phyloP scores from a whole-genome alignment of 306 rosid genomes.

The Vigna trinervia region DNA sequence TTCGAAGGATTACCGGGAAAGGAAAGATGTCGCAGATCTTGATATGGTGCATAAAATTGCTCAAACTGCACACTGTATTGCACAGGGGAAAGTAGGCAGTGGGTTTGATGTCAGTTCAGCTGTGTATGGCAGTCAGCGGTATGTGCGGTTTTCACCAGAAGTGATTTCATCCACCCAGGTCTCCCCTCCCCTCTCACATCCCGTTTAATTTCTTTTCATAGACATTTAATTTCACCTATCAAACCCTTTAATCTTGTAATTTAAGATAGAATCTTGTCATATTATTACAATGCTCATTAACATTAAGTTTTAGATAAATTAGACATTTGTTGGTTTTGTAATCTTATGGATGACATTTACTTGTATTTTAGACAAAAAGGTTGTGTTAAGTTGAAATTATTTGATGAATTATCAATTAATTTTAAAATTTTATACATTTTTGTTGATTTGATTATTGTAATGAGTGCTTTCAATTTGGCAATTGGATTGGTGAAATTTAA shows the following conservation, averaged over 20 bases:
- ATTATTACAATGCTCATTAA: neutral
- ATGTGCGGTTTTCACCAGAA: conserved; percentile 96
- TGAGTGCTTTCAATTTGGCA: neutral
- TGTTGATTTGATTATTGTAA: neutral
- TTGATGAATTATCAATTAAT: neutral
- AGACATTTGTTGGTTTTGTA: neutral
- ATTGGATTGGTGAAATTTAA: neutral
- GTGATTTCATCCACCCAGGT: conserved; percentile 93
- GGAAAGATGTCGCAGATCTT: conserved; percentile 58
- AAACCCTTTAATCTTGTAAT: neutral
- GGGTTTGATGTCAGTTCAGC: conserved; percentile 99
- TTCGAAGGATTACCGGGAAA: conserved; percentile 49
- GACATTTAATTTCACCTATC: neutral
- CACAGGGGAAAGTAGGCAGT: conserved; percentile 98
- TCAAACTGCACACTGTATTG: conserved; percentile 95
- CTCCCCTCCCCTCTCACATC: neutral
- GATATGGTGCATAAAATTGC: conserved; percentile 89
- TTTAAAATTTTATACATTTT: neutral
- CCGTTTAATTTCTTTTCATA: neutral
- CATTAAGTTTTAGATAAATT: neutral
- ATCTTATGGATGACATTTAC: neutral
- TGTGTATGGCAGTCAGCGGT: conserved; percentile 97
- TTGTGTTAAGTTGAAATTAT: neutral
- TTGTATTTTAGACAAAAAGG: neutral
- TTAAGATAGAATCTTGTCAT: neutral